These are phyloP conservation scores for Bimuria novae-zelandiae DNA, from an alignment of 2,329 filamentous ascomycete genomes.

Conservation along the genomic window DNA sequence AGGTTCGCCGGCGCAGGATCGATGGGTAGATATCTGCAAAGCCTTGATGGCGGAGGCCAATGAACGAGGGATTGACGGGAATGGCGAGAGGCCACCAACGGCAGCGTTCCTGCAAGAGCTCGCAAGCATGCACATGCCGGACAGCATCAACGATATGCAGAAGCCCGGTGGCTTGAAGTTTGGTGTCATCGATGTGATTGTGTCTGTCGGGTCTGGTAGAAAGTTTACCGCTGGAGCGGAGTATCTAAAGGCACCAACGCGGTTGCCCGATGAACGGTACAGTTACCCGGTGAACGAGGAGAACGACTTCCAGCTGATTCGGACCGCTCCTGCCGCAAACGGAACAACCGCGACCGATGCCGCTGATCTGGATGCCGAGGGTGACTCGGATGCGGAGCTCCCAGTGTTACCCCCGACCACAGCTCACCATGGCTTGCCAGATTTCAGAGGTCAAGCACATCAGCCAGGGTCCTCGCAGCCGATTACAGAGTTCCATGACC, in stretches of 20 bases:
- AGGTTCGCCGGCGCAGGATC: slow-evolving; percentile 3
- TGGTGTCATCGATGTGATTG: slow-evolving; percentile 47
- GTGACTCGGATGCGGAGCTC: background rate
- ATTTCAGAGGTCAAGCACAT: background rate
- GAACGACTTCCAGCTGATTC: background rate
- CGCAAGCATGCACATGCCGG: slow-evolving; percentile 45
- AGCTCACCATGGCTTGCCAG: background rate
- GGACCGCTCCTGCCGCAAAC: background rate
- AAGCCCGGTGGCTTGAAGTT: slow-evolving; percentile 35
- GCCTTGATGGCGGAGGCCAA: slow-evolving; percentile 42
- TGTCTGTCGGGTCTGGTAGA: slow-evolving; percentile 35
- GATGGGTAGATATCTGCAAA: slow-evolving; percentile 43
- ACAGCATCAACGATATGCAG: slow-evolving; percentile 36
- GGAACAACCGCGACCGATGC: background rate
- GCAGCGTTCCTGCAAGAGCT: slow-evolving; percentile 48
- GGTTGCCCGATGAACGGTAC: slow-evolving; percentile 29
- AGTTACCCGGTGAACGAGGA: background rate
- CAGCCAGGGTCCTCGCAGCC: background rate
- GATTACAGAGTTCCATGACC: background rate
- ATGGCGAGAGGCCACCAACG: slow-evolving; percentile 39
- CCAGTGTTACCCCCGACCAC: background rate
- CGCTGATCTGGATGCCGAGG: background rate
- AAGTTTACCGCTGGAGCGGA: slow-evolving; percentile 25
- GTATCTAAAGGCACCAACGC: slow-evolving; percentile 32
- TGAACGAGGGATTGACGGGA: slow-evolving; percentile 38